Evolutionary conservation across 208 protist species (phyloP).

Genomic region (Acanthamoeba triangularis): DNA sequence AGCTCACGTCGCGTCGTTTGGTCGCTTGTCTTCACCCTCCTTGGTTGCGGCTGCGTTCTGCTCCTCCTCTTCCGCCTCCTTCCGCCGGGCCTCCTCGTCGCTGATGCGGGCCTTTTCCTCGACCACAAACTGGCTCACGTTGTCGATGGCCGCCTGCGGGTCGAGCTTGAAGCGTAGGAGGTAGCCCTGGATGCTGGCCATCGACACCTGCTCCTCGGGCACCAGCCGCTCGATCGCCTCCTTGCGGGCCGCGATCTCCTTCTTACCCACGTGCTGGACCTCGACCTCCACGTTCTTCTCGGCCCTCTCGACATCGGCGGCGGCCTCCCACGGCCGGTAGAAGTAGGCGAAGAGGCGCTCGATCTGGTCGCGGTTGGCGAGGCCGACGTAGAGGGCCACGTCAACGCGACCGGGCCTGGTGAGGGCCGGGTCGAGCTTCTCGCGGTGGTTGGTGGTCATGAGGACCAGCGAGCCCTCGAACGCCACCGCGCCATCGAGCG

Average conservation of each 20-base stretch:
- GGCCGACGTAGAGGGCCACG: constrained; percentile 94
- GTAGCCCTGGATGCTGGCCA: constrained; percentile 44
- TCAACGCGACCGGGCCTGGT: constrained; percentile 90
- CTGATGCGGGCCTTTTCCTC: not conserved
- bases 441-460: constrained; percentile 98
- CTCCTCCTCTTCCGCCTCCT: too few relatives aligned
- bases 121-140: not conserved
- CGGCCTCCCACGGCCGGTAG: too few relatives aligned
- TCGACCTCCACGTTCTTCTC: too few relatives aligned
- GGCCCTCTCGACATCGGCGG: too few relatives aligned
- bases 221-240: too few relatives aligned
- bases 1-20: too few relatives aligned
- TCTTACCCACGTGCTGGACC: too few relatives aligned
- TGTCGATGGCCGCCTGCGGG: not conserved
- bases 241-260: too few relatives aligned
- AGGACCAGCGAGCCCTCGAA: constrained; percentile 97
- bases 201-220: constrained; percentile 75
- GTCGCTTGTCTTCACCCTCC: too few relatives aligned
- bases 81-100: constrained; percentile 7
- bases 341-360: too few relatives aligned
- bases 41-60: too few relatives aligned
- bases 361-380: constrained; percentile 91
- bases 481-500: constrained; percentile 93
- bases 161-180: not conserved
- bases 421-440: constrained; percentile 94